Conservation (phyloP, 768 basidiomycete genomes). For the Russula foetens region DNA sequence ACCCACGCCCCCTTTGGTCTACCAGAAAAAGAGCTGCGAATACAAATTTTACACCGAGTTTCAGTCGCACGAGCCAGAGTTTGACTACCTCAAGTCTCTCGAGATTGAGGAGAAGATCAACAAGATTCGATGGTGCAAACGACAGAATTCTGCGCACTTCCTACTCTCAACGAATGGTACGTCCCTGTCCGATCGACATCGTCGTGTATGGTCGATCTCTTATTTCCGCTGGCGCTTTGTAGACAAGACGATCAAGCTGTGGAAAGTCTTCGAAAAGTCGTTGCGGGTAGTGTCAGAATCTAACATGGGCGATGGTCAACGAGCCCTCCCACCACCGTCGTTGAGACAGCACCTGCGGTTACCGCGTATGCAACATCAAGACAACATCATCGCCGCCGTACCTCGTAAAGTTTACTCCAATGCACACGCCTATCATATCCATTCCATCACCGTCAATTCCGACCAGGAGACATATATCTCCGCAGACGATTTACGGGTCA, state of each 20-base stretch:
- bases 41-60: slow-evolving; percentile 99
- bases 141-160: slow-evolving; percentile 97
- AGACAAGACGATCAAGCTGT: slow-evolving; percentile 99
- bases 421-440: slow-evolving; percentile 99
- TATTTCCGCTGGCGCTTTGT: slow-evolving; percentile 3
- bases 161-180: slow-evolving; percentile 93
- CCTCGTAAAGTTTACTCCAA: slow-evolving; percentile 99
- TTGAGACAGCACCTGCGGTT: slow-evolving; percentile 60
- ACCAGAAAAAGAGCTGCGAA: slow-evolving; percentile 98
- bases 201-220: background rate
- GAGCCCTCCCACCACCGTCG: slow-evolving; percentile 55
- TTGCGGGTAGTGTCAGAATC: slow-evolving; percentile 95
- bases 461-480: slow-evolving; percentile 99
- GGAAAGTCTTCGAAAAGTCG: slow-evolving; percentile 99
- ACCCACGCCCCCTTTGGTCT: background rate
- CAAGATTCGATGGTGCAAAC: slow-evolving; percentile 99
- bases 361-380: slow-evolving; percentile 88
- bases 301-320: slow-evolving; percentile 81
- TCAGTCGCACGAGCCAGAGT: slow-evolving; percentile 99
- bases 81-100: slow-evolving; percentile 98
- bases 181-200: slow-evolving; percentile 20
- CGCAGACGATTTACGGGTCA: slow-evolving; percentile 96
- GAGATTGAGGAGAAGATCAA: slow-evolving; percentile 99
- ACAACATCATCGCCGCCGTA: slow-evolving; percentile 97
- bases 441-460: slow-evolving; percentile 98